Evolutionary conservation across 495 filamentous ascomycete genomes (phyloP).

Genomic region (Platismatia glauca): DNA sequence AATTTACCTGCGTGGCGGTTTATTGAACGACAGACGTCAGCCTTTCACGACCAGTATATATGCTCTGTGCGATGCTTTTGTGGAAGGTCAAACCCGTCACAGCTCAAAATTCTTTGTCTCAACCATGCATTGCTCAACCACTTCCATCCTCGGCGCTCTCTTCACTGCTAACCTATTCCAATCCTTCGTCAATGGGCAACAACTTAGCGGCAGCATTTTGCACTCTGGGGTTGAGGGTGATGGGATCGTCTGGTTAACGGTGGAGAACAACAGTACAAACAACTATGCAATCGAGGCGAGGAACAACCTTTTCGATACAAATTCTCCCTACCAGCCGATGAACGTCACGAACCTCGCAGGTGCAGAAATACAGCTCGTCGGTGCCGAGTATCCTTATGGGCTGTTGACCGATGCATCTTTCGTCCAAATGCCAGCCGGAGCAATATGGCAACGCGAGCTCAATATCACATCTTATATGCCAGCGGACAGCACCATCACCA

Average conservation of each 20-base stretch:
- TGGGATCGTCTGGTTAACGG: background rate
- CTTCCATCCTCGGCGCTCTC: constrained; percentile 1
- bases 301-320: constrained; percentile 15
- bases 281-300: constrained; percentile 7
- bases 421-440: background rate
- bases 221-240: background rate
- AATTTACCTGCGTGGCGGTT: background rate
- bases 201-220: background rate
- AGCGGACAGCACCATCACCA: background rate
- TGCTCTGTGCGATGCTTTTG: background rate
- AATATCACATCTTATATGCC: constrained; percentile 13
- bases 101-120: background rate
- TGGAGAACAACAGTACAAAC: constrained; percentile 14
- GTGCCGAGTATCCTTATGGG: constrained; percentile 1
- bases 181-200: background rate
- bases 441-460: constrained; percentile 11
- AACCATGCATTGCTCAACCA: background rate
- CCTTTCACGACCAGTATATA: background rate
- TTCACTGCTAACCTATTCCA: background rate
- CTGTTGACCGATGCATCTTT: constrained; percentile 1
- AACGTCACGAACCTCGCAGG: background rate
- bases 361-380: background rate
- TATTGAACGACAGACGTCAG: background rate
- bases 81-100: background rate
- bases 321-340: constrained; percentile 2